Percentiles rank a stretch among this genome's conserved stretches.
phyloP scores from a whole-genome alignment of 371 early-diverging fungal species.

The Dichotomocladium elegans region DNA sequence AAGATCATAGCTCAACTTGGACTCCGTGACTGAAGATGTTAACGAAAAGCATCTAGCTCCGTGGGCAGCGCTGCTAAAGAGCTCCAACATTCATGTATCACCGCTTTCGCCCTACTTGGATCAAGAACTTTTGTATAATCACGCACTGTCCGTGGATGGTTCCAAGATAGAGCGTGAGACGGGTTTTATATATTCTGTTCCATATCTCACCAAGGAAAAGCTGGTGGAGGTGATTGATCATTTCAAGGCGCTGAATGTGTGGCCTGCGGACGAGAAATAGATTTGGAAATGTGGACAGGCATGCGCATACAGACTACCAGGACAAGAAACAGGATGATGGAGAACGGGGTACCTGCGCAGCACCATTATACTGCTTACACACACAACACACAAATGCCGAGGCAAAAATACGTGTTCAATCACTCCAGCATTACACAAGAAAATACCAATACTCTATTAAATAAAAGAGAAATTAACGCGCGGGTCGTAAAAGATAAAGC shows the following conservation, averaged over 20 bases:
- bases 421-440: too few species aligned
- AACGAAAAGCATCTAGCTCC: conserved; percentile 89
- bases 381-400: too few species aligned
- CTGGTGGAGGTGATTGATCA: conserved; percentile 68
- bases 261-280: conserved; percentile 56
- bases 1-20: conserved; percentile 61
- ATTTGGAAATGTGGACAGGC: too few species aligned
- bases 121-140: conserved; percentile 81
- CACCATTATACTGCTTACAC: too few species aligned
- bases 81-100: conserved; percentile 67
- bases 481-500: too few species aligned
- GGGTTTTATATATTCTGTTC: conserved; percentile 69
- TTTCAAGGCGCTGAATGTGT: conserved; percentile 56
- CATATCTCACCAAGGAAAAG: conserved; percentile 59
- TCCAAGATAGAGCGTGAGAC: conserved; percentile 67
- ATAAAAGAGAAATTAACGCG: too few species aligned
- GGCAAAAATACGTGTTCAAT: too few species aligned
- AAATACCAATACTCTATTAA: too few species aligned
- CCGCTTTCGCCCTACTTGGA: conserved; percentile 94
- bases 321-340: too few species aligned
- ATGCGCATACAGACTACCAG: too few species aligned
- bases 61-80: conserved; percentile 61
- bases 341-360: too few species aligned
- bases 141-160: conserved; percentile 76
- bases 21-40: conserved; percentile 82